Evolutionary conservation across 768 basidiomycete genomes (phyloP), one percentile per base, ranked within the genome.

Genomic region (Tricholoma terreum): DNA sequence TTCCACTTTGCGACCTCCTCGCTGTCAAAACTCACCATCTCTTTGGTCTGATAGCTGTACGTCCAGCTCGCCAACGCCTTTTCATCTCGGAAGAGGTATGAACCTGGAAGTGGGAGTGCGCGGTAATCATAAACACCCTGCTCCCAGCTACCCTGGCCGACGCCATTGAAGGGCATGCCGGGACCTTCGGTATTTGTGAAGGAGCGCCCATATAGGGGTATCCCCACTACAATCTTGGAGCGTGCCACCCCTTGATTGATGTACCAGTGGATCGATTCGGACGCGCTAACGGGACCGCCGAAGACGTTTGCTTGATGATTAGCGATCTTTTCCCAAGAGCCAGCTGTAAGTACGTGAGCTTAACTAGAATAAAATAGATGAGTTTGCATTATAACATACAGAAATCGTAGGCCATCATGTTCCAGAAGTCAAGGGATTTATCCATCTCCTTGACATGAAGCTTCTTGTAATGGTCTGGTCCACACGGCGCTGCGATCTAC

Each of bases 391-490:
- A 22, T 35, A 40, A 71, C 80, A 55, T 61, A 88, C 89, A 82
- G 64, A 88, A 92, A 68, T 92, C 91, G 62, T 93, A 92, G 1
- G 89, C 86, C 97, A 99, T 99, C 70, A 99, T 73, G 69, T 99
- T 98, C 95, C 94, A 98, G 70, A 98, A 94, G 66, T 93, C 90
- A 21, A 99, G 84, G 57, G 81, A 86, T 58, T 78, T 78, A 68
- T 94, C 88, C 95, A 99, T 98, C 59, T 91, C 91, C 21, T 71
- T 74, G 46, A 94, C 78, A 58, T 85, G 80, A 6, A 98, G 77
- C 62, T 87, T 90, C 69, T 85, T 76, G 73, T 93, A 94, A 63
- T 97, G 86, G 61, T 89, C 81, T 2, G 88, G 83, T 30, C 97
- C 97, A 71, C 94, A 96, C 1, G 97, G 95, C 1, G 96, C 92